A percentile compares a stretch with the other conserved stretches of the same genome.
phyloP scores from a whole-genome alignment of 1,139 yeast genomes.

The Maudiozyma humilis region DNA sequence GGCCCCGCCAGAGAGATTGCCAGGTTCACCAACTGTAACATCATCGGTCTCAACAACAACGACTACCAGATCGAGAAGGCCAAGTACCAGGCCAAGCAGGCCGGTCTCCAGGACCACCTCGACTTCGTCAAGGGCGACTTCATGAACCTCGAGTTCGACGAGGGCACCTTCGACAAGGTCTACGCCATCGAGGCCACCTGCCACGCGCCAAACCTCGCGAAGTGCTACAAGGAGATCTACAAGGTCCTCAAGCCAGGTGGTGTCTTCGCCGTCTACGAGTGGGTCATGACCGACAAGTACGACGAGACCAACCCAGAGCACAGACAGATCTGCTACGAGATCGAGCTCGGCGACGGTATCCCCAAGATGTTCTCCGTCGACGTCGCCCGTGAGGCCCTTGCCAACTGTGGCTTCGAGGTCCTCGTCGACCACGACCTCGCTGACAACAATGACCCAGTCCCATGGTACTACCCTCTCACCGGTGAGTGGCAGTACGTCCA shows the following conservation, averaged over 20 bases:
- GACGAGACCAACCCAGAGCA: conserved; percentile 84
- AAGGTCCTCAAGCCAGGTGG: conserved; percentile 97
- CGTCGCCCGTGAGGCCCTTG: conserved; percentile 82
- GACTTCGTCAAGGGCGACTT: conserved; percentile 93
- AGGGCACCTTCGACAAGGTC: conserved; percentile 86
- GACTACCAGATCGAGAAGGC: conserved; percentile 96
- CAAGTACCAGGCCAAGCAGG: conserved; percentile 62
- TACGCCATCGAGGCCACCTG: conserved; percentile 98
- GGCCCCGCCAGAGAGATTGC: conserved; percentile 97
- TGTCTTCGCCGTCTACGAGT: conserved; percentile 92
- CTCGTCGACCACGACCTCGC: conserved; percentile 76
- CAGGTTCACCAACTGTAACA: conserved; percentile 78
- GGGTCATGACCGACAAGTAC: conserved; percentile 95
- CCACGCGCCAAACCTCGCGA: conserved; percentile 94
- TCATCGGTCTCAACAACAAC: conserved; percentile 91
- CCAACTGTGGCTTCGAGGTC: conserved; percentile 80
- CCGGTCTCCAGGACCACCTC: conserved; percentile 62
- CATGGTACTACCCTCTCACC: conserved; percentile 96
- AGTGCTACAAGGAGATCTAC: conserved; percentile 91
- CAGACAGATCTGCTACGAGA: conserved; percentile 92
- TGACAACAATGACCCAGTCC: conserved; percentile 70
- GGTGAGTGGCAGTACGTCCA: conserved; percentile 91
- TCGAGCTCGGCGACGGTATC: conserved; percentile 96
- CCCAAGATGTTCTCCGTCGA: conserved; percentile 88
- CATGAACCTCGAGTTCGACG: conserved; percentile 97